Evolutionary conservation across 139 green algal species (phyloP).

Genomic region (Asterochloris erici): DNA sequence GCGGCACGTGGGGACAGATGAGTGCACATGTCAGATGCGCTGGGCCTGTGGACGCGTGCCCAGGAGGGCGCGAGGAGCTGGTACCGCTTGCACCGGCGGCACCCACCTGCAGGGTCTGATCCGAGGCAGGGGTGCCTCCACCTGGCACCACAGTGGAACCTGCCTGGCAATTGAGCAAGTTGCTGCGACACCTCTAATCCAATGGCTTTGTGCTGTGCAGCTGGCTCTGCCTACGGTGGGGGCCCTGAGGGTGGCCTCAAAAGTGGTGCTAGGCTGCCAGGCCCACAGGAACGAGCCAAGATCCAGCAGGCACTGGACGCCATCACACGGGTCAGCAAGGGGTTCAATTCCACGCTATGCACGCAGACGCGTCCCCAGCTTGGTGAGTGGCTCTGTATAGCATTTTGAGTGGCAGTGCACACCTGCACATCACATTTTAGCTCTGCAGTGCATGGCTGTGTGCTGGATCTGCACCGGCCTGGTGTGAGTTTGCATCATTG

Average conservation of each 20-base stretch:
- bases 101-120: neutral
- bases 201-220: no score
- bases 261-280: no score
- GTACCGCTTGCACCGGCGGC: conserved; percentile 22
- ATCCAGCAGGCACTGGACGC: conserved; percentile 72
- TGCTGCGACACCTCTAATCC: no score
- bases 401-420: conserved; percentile 7
- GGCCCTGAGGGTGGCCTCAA: no score
- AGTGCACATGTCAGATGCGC: no score
- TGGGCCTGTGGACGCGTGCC: no score
- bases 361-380: conserved; percentile 56
- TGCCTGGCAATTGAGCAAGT: no score
- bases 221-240: no score
- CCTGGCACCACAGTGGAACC: neutral
- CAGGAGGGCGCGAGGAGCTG: conserved; percentile 8
- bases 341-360: conserved; percentile 62
- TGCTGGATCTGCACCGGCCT: neutral
- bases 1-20: no score
- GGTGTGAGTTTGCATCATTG: neutral
- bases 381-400: conserved; percentile 32
- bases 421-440: neutral
- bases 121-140: conserved; percentile 3
- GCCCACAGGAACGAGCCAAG: no score
- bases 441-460: neutral
- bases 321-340: conserved; percentile 70